Evolutionary conservation across 2,329 filamentous ascomycete species (phyloP).

Genomic region (Pleoardoris graminearum): DNA sequence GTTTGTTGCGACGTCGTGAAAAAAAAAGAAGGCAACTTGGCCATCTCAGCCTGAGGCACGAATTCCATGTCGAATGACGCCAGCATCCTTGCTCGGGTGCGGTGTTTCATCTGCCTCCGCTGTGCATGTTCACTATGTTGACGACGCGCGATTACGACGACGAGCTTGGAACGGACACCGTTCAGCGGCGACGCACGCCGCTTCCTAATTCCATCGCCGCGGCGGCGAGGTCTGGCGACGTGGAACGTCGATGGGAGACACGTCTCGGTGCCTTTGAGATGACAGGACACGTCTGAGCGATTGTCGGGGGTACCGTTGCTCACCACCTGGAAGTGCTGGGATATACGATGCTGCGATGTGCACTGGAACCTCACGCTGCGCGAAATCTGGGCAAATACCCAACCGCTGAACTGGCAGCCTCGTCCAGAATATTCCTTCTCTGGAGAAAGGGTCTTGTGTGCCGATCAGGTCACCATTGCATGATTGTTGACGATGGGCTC

Average conservation of each 20-base stretch:
- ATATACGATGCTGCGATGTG: background rate
- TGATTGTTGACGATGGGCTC: background rate
- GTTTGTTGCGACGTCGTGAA: background rate
- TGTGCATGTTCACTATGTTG: background rate
- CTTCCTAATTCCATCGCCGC: background rate
- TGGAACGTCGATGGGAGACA: background rate
- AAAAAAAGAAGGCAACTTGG: conserved; percentile 3
- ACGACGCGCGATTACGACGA: background rate
- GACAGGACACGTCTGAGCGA: background rate
- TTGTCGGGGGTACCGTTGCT: conserved; percentile 2
- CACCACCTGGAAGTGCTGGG: background rate
- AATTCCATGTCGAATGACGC: background rate
- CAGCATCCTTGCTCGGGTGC: background rate
- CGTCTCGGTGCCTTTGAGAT: background rate
- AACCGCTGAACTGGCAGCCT: background rate
- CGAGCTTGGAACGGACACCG: background rate
- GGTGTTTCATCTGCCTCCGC: background rate
- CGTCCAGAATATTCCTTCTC: background rate
- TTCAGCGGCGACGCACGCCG: too few species aligned
- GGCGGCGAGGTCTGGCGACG: background rate
- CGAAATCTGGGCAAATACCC: background rate
- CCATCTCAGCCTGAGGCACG: background rate
- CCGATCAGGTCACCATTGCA: background rate
- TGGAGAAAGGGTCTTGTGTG: background rate
- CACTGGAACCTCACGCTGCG: conserved; percentile 3